Evolutionary conservation across 148 eudicot genomes (phyloP), one percentile per base, ranked within the genome.

Genomic region (Simmondsia chinensis): DNA sequence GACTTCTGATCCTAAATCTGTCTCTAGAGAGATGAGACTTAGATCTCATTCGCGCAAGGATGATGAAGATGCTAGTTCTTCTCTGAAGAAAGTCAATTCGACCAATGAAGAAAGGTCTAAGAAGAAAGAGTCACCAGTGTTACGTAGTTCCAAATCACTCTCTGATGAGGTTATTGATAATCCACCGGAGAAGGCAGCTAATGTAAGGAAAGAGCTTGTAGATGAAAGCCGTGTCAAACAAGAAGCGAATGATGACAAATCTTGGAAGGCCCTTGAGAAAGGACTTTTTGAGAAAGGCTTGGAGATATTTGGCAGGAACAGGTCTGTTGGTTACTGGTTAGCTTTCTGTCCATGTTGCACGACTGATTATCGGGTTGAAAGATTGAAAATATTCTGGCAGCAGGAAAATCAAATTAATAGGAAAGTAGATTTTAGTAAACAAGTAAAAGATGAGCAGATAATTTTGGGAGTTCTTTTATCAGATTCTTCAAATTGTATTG

Each of bases 241-340:
- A 39, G 82, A 70, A 46, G 33, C 20, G 7, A 49, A 28, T 70
- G 71, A 60, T 45, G 68, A 66, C 35, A 76, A 69, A 55, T 52
- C 71, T 7, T 93, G 96, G 99, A 86, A 73, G 73, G 54, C 83
- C 52, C 56, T 86, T 57, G 96, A 86, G 61, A 91, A 79, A 60
- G 65, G 83, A 47, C 87, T 93, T 12, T 93, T 63, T 65, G 87
- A 77, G 22, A 86, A 93, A 65, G 99, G 99, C 36, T 43, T 86
- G 51, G 94, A 79, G 77, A 86, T 86, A 16, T 93, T 79, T 44
- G 99, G 99, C 65, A 71, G 72, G 68, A 93, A 75, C 76, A 93
- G 99, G 99, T 86, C 33, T 33, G 70, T 54, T 11, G 22, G 27
- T 42, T 53, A 22, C n/a, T 10, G 9, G 9, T 1, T 8, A 13